phyloP scores from a whole-genome alignment of 2,329 filamentous ascomycete species.

The Fusarium sp. region DNA sequence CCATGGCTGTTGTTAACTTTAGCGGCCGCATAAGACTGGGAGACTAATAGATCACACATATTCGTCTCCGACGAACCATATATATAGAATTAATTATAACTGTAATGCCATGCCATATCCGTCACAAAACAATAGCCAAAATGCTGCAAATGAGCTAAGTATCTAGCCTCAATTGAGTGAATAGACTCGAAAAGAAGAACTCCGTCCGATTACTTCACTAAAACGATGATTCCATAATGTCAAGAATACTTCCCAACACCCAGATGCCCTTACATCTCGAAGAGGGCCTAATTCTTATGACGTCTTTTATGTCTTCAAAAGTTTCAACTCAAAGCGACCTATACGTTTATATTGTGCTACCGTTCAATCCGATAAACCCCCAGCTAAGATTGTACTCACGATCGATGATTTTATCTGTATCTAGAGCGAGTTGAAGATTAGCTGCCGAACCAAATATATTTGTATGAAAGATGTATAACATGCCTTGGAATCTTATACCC shows the following conservation, averaged over 20 bases:
- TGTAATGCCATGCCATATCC: neutral
- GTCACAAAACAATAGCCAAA: neutral
- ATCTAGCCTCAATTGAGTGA: neutral
- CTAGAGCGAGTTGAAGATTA: neutral
- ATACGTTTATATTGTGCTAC: no score
- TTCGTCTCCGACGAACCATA: neutral
- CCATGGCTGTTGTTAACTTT: neutral
- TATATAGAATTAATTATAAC: neutral
- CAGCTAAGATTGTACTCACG: rapidly evolving
- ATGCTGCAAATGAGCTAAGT: neutral
- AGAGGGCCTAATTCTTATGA: neutral
- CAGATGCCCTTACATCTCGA: neutral
- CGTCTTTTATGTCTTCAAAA: no score
- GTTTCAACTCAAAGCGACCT: neutral
- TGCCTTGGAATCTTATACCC: neutral
- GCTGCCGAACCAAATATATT: neutral
- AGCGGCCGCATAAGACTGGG: neutral
- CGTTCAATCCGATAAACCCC: rapidly evolving
- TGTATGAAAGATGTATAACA: neutral
- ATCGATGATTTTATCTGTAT: neutral
- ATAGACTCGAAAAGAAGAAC: neutral
- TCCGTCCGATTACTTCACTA: no score
- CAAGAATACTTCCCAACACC: neutral
- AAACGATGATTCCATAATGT: no score
- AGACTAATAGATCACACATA: neutral